These are phyloP conservation scores for Podila minutissima DNA, from an alignment of 192 early-diverging fungal genomes.

Conservation along the genomic window DNA sequence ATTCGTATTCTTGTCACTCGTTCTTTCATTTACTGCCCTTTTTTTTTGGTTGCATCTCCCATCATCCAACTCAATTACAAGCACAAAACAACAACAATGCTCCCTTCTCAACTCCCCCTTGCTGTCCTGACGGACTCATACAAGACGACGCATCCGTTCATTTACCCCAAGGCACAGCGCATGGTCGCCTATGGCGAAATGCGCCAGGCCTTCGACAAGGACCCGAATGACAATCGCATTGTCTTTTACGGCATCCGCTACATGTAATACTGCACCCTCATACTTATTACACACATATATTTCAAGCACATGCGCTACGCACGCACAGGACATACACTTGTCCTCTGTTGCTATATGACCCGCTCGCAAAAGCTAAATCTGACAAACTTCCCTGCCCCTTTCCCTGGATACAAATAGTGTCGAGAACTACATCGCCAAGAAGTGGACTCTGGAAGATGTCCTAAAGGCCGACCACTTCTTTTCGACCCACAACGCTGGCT, in stretches of 20 bases:
- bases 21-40: neutral
- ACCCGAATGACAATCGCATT: slow-evolving; percentile 75
- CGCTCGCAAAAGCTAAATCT: no score
- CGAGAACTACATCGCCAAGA: slow-evolving; percentile 73
- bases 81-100: neutral
- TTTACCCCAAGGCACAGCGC: slow-evolving; percentile 78
- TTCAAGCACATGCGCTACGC: no score
- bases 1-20: no score
- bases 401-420: slow-evolving; percentile 50
- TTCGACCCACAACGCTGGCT: slow-evolving; percentile 76
- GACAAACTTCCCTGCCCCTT: neutral
- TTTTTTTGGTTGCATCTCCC: neutral
- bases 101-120: slow-evolving; percentile 58
- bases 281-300: no score
- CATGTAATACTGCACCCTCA: slow-evolving; percentile 57
- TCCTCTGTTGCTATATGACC: no score
- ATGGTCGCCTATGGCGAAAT: slow-evolving; percentile 89
- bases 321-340: no score
- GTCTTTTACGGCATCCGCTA: slow-evolving; percentile 89
- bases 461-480: slow-evolving; percentile 75
- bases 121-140: slow-evolving; percentile 86
- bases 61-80: neutral
- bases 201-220: slow-evolving; percentile 71
- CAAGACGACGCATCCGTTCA: slow-evolving; percentile 79
- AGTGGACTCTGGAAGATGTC: slow-evolving; percentile 78